phyloP scores from a whole-genome alignment of 176 grass and related monocot genomes.

The Canna indica region DNA sequence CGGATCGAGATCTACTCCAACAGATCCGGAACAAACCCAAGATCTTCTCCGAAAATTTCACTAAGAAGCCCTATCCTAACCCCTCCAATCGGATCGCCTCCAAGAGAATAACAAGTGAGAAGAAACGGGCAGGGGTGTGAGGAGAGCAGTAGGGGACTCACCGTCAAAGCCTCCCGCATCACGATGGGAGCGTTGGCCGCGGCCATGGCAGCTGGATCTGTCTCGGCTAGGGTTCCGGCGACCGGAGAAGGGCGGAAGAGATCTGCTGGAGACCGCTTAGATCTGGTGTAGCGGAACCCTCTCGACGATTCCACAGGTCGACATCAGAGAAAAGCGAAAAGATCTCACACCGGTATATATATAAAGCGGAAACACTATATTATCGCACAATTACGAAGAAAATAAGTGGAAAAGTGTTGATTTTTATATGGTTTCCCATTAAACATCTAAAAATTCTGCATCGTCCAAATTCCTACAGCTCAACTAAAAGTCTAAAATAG shows the following conservation, averaged over 20 bases:
- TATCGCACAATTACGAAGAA: not conserved
- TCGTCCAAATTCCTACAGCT: no score
- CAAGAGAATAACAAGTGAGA: not conserved
- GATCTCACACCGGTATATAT: not conserved
- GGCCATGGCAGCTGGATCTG: slow-evolving; percentile 54
- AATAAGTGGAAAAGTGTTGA: not conserved
- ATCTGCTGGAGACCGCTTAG: not conserved
- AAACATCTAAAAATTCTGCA: no score
- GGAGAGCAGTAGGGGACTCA: not conserved
- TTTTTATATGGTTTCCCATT: not conserved
- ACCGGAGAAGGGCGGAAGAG: not conserved
- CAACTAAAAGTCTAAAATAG: no score
- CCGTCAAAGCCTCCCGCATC: slow-evolving; percentile 94
- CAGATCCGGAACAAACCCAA: not conserved
- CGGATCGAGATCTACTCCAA: not conserved
- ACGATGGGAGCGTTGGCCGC: slow-evolving; percentile 92
- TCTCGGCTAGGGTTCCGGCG: slow-evolving; percentile 7
- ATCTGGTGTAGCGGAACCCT: slow-evolving; percentile 3
- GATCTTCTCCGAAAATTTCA: not conserved
- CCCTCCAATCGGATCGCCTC: no score
- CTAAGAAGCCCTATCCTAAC: not conserved
- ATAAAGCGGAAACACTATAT: not conserved
- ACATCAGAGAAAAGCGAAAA: not conserved
- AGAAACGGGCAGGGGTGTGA: slow-evolving; percentile 5
- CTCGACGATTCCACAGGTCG: not conserved